Evolutionary conservation across 208 protist species (phyloP).

Genomic region (Vickermania spadyakhi): DNA sequence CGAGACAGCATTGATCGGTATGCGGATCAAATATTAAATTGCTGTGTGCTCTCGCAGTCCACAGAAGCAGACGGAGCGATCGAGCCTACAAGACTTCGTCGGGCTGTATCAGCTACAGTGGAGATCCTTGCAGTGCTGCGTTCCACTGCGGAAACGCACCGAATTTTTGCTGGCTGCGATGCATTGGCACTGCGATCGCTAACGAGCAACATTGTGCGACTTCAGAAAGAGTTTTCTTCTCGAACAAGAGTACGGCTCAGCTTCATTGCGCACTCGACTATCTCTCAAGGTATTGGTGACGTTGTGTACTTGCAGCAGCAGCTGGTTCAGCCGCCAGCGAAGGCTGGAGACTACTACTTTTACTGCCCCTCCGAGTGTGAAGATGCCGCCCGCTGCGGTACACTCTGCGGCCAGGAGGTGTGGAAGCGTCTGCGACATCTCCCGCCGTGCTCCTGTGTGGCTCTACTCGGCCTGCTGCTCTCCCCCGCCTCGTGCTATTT

Average conservation of each 20-base stretch:
- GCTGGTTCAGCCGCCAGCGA: constrained; percentile 16
- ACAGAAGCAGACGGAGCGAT: constrained; percentile 55
- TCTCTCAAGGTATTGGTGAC: constrained; percentile 47
- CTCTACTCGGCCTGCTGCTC: constrained; percentile 58
- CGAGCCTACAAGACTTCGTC: constrained; percentile 64
- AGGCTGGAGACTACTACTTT: constrained; percentile 1
- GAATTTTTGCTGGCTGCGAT: constrained; percentile 50
- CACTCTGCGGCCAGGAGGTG: constrained; percentile 34
- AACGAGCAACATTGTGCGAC: constrained; percentile 55
- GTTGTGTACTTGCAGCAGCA: constrained; percentile 23
- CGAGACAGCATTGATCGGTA: constrained; percentile 54
- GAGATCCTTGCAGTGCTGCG: constrained; percentile 54
- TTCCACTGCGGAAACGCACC: constrained; percentile 29
- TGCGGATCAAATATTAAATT: constrained; percentile 49
- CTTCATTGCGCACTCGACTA: constrained; percentile 47
- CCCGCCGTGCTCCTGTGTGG: constrained; percentile 33
- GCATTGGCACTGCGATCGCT: constrained; percentile 54
- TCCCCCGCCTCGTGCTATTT: constrained; percentile 51
- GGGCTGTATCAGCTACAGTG: constrained; percentile 45
- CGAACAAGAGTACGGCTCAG: constrained; percentile 34
- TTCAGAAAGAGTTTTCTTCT: constrained; percentile 59
- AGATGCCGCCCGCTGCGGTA: constrained; percentile 50
- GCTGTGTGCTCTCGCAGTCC: constrained; percentile 68
- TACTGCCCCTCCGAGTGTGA: constrained; percentile 13
- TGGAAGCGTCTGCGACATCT: constrained; percentile 19